These are phyloP conservation scores for Gossypium gossypioides DNA, from an alignment of 441 rosid genomes.

Conservation along the genomic window DNA sequence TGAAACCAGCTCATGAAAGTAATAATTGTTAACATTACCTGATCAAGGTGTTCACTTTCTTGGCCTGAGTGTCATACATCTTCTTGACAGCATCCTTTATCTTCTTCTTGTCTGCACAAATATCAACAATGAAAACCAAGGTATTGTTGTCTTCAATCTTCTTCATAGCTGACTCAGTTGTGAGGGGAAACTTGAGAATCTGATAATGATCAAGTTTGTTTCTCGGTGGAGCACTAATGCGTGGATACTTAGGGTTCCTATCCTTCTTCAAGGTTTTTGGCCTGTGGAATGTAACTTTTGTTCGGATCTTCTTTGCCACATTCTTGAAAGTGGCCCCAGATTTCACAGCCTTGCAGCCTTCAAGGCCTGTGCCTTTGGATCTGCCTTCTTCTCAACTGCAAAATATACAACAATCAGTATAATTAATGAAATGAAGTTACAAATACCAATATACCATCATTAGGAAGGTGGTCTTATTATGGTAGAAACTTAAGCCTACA, in stretches of 20 bases:
- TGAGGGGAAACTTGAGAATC: slow-evolving; percentile 68
- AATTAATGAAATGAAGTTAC: background rate
- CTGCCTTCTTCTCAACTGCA: slow-evolving; percentile 57
- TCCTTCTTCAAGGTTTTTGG: slow-evolving; percentile 70
- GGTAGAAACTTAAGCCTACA: background rate
- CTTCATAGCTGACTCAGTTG: slow-evolving; percentile 77
- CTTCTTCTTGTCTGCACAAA: slow-evolving; percentile 86
- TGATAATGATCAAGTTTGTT: slow-evolving; percentile 73
- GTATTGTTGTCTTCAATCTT: slow-evolving; percentile 93
- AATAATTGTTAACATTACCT: slow-evolving; percentile 33
- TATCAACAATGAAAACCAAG: slow-evolving; percentile 87
- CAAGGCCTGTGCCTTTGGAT: slow-evolving; percentile 74
- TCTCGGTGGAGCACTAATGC: slow-evolving; percentile 61
- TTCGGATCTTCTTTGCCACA: slow-evolving; percentile 64
- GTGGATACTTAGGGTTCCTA: slow-evolving; percentile 61
- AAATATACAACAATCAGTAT: background rate
- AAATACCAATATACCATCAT: background rate
- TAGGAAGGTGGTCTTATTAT: background rate
- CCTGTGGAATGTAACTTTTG: slow-evolving; percentile 82
- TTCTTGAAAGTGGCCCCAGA: slow-evolving; percentile 71
- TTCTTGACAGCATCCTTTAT: slow-evolving; percentile 87
- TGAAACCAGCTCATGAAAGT: background rate
- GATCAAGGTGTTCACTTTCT: slow-evolving; percentile 91
- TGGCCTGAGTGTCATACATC: slow-evolving; percentile 91
- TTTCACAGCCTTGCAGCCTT: slow-evolving; percentile 77